Conservation (phyloP, 768 basidiomycete genomes). For the Inosperma sp. region DNA sequence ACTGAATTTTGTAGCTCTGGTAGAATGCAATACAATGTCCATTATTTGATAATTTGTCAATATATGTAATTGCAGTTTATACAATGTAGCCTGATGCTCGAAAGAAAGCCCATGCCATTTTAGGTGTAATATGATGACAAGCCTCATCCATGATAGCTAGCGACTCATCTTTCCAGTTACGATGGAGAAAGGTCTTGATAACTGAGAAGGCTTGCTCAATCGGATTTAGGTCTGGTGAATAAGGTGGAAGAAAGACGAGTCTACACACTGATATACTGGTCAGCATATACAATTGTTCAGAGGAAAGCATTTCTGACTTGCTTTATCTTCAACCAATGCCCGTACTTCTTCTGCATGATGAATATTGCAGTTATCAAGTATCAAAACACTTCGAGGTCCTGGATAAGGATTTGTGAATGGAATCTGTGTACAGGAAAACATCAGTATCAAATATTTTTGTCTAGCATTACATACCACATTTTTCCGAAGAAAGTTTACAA, state of each 20-base stretch:
- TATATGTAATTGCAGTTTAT: not conserved
- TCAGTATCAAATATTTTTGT: not conserved
- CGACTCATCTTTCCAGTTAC: slow-evolving; percentile 15
- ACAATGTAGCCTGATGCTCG: slow-evolving; percentile 23
- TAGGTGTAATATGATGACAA: slow-evolving; percentile 20
- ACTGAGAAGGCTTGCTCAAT: slow-evolving; percentile 29
- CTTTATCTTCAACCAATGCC: slow-evolving; percentile 18
- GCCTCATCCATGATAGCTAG: slow-evolving; percentile 23
- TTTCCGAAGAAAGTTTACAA: slow-evolving; percentile 12
- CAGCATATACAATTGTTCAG: no score
- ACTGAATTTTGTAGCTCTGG: not conserved
- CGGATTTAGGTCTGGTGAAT: slow-evolving; percentile 34
- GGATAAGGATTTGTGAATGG: slow-evolving; percentile 17
- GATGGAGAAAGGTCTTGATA: slow-evolving; percentile 35
- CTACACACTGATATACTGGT: slow-evolving; percentile 3
- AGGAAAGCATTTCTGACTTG: slow-evolving; percentile 4
- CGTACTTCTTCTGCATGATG: slow-evolving; percentile 16
- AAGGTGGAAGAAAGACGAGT: slow-evolving; percentile 29
- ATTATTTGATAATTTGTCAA: no score
- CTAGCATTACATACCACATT: slow-evolving; percentile 10
- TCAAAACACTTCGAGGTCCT: slow-evolving; percentile 11
- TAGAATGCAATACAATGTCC: not conserved
- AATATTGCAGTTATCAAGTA: slow-evolving; percentile 18
- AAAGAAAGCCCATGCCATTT: slow-evolving; percentile 23
- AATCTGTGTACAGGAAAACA: slow-evolving; percentile 8